These are phyloP conservation scores for Epichloe brachyelytri DNA, from an alignment of 2,329 filamentous ascomycete species.

Conservation along the genomic window DNA sequence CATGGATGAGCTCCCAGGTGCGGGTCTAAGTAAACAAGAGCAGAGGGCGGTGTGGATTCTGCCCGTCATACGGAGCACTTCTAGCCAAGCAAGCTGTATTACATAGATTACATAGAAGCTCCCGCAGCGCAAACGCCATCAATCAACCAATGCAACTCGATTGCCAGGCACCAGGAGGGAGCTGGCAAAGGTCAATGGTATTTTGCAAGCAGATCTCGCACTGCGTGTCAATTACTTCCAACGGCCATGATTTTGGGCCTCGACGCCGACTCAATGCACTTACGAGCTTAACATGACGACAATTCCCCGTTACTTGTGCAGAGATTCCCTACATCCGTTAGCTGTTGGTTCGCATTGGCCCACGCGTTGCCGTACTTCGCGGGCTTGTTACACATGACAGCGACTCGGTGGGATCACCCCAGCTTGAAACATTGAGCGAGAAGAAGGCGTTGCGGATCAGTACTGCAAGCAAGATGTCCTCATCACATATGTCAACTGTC, in stretches of 20 bases:
- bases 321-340: neutral
- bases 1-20: slow-evolving; percentile 10
- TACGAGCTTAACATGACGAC: neutral
- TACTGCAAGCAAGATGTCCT: slow-evolving; percentile 15
- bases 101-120: neutral
- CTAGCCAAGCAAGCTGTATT: neutral
- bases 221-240: neutral
- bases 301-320: neutral
- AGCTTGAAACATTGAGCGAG: neutral
- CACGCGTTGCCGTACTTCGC: neutral
- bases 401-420: neutral
- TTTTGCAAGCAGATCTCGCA: too few species aligned
- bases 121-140: neutral
- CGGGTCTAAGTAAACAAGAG: slow-evolving; percentile 16
- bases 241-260: neutral
- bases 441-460: neutral
- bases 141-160: neutral
- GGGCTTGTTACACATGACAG: neutral
- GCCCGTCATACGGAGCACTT: slow-evolving; percentile 12
- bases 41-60: slow-evolving; percentile 23
- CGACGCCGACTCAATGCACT: neutral
- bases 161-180: neutral
- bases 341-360: neutral
- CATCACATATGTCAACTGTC: slow-evolving; percentile 20
- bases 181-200: too few species aligned